Evolutionary conservation across 2,329 filamentous ascomycete genomes (phyloP), one percentile per base, ranked within the genome.

Genomic region (Pestalotiopsis sp.): DNA sequence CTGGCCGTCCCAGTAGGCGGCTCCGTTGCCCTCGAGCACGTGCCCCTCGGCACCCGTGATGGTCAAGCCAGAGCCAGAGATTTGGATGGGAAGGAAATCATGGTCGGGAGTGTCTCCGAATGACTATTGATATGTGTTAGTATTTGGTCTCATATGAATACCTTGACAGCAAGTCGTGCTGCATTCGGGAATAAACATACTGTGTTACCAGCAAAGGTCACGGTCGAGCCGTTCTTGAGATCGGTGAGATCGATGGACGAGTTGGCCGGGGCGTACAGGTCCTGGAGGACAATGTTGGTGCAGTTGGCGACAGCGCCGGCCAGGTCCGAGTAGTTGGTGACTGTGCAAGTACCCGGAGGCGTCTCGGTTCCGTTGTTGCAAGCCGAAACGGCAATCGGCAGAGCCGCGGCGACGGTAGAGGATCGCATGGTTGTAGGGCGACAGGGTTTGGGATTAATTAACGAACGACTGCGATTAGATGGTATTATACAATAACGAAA

Each of bases 201-300:
- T 6, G 71, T 72, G 13, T 60, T 68, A 3, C 69, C 73, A 55
- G 68, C 65, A 68, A 72, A 73, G 63, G 67, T 68, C 70, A 80
- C 76, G 22, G 26, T n/a, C 70, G 79, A 78, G 30, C 75, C 76
- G 11, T 73, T 68, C 55, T 75, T 73, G 14, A 81, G 72, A 26
- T 71, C 73, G 38, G 73, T 76, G 58, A 81, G 70, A 66, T 81
- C 77, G 9, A 81, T 73, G 17, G 78, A 80, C 40, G 72, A 73
- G 20, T 77, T 76, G 4, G 79, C 73, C 6, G 80, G 80, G 14
- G 81, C 77, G 10, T 69, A 74, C 17, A 81, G 73, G 68, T 76
- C 75, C 65, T 71, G 74, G 5, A 83, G 75, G 35, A 78, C 73
- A 66, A 83, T 82, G 60, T 73, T 75, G 1, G 77, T 73, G 74